Evolutionary conservation across 129 eudicot species (phyloP).

Genomic region (Helichrysum umbraculigerum): DNA sequence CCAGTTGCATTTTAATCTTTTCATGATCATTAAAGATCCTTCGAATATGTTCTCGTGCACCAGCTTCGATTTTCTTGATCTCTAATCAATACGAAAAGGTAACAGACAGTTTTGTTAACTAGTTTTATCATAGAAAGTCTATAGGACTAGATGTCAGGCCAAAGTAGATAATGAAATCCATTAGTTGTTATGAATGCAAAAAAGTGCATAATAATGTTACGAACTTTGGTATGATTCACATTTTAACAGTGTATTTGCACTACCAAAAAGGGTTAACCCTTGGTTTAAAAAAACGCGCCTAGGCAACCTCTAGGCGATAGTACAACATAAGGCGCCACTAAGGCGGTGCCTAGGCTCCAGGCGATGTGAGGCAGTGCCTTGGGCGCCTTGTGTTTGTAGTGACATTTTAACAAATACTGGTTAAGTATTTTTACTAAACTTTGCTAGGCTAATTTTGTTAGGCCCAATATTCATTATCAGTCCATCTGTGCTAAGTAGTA

Average conservation of each 20-base stretch:
- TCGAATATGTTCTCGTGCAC: conserved; percentile 73
- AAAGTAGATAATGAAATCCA: conserved; percentile 11
- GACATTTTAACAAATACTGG: no score
- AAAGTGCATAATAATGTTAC: background rate
- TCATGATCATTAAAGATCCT: conserved; percentile 74
- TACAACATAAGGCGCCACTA: no score
- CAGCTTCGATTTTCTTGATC: conserved; percentile 60
- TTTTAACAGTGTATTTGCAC: background rate
- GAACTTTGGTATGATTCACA: background rate
- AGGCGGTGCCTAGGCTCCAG: no score
- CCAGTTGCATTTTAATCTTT: conserved; percentile 65
- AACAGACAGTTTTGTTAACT: conserved; percentile 13
- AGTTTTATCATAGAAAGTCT: background rate
- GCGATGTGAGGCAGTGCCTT: no score
- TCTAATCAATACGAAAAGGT: conserved; percentile 37
- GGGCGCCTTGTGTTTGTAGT: no score
- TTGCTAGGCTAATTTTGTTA: no score
- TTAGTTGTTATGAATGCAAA: background rate
- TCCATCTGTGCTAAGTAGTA: no score
- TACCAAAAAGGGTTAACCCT: background rate
- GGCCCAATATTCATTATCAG: no score
- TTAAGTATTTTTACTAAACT: no score
- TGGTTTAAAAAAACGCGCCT: no score
- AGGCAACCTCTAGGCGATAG: no score
- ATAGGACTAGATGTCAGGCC: background rate